These are phyloP conservation scores for Taphrina flavorubra DNA, from an alignment of 1,139 yeast species.

Conservation along the genomic window DNA sequence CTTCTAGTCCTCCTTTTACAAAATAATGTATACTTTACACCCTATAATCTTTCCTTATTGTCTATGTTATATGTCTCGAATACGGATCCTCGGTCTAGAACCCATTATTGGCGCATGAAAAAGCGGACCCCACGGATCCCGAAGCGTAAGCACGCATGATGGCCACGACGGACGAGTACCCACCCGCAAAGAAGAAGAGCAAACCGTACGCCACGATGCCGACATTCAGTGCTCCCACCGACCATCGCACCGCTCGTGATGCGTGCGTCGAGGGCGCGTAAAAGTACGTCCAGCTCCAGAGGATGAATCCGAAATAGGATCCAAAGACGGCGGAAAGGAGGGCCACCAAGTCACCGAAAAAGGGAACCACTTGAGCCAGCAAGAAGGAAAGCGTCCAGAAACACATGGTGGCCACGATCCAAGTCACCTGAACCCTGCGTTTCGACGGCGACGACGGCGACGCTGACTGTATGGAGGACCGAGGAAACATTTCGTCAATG, in stretches of 20 bases:
- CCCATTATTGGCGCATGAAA: conserved; percentile 18
- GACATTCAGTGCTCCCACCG: not conserved
- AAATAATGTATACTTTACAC: not conserved
- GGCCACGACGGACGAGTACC: conserved; percentile 2
- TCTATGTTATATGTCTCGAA: too few relatives aligned
- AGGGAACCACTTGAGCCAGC: conserved; percentile 7
- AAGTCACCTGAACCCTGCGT: not conserved
- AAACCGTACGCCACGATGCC: not conserved
- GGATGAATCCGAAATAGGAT: conserved; percentile 7
- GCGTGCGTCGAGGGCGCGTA: not conserved
- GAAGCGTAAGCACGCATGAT: conserved; percentile 6
- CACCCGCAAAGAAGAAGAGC: conserved; percentile 7
- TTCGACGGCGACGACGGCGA: not conserved
- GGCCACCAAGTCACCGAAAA: not conserved
- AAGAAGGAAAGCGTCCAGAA: conserved; percentile 8
- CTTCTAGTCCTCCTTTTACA: not conserved
- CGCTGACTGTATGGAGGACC: not conserved
- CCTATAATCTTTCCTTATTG: not conserved
- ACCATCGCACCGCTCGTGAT: not conserved
- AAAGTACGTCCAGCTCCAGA: conserved; percentile 23
- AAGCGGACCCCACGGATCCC: conserved; percentile 6
- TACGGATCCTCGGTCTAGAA: not conserved
- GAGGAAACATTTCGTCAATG: not conserved
- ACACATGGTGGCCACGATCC: not conserved
- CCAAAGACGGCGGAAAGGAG: conserved; percentile 15